Percentiles rank a stretch among this genome's conserved stretches.
phyloP scores from a whole-genome alignment of 345 rosid genomes.

The Kernera saxatilis region DNA sequence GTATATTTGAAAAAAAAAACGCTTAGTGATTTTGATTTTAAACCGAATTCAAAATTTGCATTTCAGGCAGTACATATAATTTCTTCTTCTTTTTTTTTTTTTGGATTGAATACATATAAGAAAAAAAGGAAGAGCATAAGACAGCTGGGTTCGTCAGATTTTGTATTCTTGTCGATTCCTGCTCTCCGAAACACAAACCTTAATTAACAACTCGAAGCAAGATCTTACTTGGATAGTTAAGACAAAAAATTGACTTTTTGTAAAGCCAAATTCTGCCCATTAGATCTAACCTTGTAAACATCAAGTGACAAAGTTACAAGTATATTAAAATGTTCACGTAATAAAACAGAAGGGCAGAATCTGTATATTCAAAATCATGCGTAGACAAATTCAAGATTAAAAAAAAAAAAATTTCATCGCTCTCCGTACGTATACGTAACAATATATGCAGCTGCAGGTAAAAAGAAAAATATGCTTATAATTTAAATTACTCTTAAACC shows the following conservation, averaged over 20 bases:
- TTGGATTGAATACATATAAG: neutral
- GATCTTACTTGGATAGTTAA: conserved; percentile 7
- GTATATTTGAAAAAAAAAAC: too few species aligned
- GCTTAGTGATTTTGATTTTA: neutral
- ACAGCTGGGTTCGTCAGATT: conserved; percentile 27
- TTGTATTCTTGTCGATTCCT: conserved; percentile 28
- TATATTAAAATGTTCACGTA: neutral
- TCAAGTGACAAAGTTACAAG: neutral
- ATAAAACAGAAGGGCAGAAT: neutral
- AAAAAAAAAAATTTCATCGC: too few species aligned
- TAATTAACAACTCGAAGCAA: conserved; percentile 28
- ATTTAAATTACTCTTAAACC: too few species aligned
- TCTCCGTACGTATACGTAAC: too few species aligned
- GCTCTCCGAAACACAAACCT: conserved; percentile 25
- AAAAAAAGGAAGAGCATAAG: neutral
- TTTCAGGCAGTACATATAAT: neutral
- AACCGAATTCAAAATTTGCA: neutral
- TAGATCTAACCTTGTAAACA: conserved; percentile 30
- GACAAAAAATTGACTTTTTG: neutral
- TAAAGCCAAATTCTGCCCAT: neutral
- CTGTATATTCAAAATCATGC: neutral
- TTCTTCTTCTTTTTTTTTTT: neutral
- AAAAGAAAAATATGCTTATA: too few species aligned
- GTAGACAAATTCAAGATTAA: neutral
- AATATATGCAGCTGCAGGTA: too few species aligned